These are phyloP conservation scores for Naganishia onofrii DNA, from an alignment of 768 basidiomycete species.

Conservation along the genomic window DNA sequence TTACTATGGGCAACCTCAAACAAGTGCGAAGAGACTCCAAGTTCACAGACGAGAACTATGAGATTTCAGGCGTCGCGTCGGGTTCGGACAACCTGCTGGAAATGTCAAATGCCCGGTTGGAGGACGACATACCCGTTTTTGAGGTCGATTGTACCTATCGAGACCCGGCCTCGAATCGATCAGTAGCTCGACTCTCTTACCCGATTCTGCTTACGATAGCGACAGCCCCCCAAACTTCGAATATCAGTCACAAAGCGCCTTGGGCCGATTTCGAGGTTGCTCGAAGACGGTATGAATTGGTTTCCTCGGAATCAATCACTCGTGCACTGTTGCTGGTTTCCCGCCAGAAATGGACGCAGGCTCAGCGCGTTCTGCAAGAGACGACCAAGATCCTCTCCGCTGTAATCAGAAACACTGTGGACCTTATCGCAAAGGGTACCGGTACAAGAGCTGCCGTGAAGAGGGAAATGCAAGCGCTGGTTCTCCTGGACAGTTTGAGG, in stretches of 20 bases:
- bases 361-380: conserved; percentile 74
- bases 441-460: conserved; percentile 62
- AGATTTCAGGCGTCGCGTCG: not conserved
- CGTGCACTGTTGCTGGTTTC: conserved; percentile 88
- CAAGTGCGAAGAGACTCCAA: conserved; percentile 56
- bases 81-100: conserved; percentile 60
- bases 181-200: conserved; percentile 81
- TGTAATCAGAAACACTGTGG: conserved; percentile 78
- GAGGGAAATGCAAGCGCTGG: conserved; percentile 70
- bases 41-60: conserved; percentile 57
- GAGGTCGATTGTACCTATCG: conserved; percentile 95
- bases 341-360: conserved; percentile 82
- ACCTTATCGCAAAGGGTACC: conserved; percentile 58
- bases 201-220: conserved; percentile 94
- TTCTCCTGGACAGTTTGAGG: conserved; percentile 75
- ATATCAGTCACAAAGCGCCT: conserved; percentile 39
- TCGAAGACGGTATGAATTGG: conserved; percentile 89
- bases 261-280: conserved; percentile 82
- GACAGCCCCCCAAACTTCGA: conserved; percentile 59
- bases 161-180: conserved; percentile 79
- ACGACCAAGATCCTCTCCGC: conserved; percentile 87
- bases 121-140: conserved; percentile 93
- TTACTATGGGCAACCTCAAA: not conserved
- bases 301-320: conserved; percentile 96
- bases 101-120: conserved; percentile 84